Evolutionary conservation across 805 yeast species (phyloP).

Genomic region (Candida alai): DNA sequence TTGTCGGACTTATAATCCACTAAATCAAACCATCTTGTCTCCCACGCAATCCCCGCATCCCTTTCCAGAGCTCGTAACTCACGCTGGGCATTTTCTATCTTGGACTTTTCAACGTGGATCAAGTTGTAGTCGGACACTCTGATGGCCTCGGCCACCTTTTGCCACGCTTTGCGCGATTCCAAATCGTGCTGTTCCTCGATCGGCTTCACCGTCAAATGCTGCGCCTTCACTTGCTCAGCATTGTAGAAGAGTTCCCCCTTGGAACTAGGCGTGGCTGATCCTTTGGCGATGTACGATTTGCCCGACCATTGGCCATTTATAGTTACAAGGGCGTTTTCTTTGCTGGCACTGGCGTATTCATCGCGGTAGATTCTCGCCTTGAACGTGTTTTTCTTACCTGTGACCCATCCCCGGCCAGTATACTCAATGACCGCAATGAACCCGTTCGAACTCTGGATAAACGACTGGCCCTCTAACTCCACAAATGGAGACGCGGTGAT

Average conservation of each 20-base stretch:
- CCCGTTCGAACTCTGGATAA: constrained; percentile 79
- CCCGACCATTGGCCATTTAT: constrained; percentile 94
- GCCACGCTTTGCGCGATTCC: constrained; percentile 90
- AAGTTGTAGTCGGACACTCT: constrained; percentile 67
- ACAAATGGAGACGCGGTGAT: constrained; percentile 89
- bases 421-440: constrained; percentile 69
- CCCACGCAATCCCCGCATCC: constrained; percentile 65
- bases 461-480: constrained; percentile 87
- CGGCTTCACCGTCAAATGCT: constrained; percentile 71
- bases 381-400: constrained; percentile 90
- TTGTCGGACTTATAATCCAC: constrained; percentile 21
- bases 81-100: constrained; percentile 82
- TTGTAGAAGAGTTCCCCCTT: constrained; percentile 59
- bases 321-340: constrained; percentile 68
- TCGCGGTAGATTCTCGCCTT: constrained; percentile 76
- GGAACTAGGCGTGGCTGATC: constrained; percentile 42
- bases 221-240: constrained; percentile 48
- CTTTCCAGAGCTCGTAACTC: constrained; percentile 71
- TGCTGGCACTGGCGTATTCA: constrained; percentile 42
- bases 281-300: constrained; percentile 58
- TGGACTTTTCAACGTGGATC: constrained; percentile 71
- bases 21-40: constrained; percentile 73
- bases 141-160: constrained; percentile 83
- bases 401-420: constrained; percentile 90
- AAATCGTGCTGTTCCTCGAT: constrained; percentile 72